Evolutionary conservation across 441 rosid species (phyloP), one percentile per base, ranked within the genome.

Genomic region (Adansonia gregorii): DNA sequence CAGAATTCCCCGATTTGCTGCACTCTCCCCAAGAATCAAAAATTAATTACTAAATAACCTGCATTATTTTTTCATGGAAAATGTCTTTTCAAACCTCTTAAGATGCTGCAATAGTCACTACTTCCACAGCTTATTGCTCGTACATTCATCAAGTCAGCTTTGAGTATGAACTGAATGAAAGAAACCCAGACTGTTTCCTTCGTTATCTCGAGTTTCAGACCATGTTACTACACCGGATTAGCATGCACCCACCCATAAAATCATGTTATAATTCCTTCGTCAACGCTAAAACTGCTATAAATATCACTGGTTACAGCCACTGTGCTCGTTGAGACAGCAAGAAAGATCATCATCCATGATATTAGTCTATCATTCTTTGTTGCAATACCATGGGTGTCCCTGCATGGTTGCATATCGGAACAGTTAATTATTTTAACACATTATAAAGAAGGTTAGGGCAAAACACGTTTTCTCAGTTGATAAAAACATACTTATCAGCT

Each of bases 261-360:
- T 81, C 63, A 85, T 83, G 83, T 54, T 76, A 82, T 70, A 49
- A 65, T 58, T 70, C 76, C 54, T 51, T 45, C 15, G 4, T 78
- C 83, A 41, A 17, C 52, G 45, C 60, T 71, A 72, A 88, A 82
- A 55, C 85, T 55, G 82, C 88, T 78, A 72, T 86, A 86, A n/a
- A 88, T 80, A 46, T 89, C 91, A 66, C 87, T 89, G 15, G 80
- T 83, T n/a, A 91, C 82, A 41, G 92, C 91, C 69, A 82, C 89
- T 2, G 78, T 81, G 83, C 93, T 91, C 3, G 89, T 86, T 8
- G 88, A 81, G 73, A 85, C 77, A 3, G 93, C 88, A 75, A 89
- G 79, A 27, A 83, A 6, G 67, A 91, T 84, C 93, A 89, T 87
- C 45, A 86, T 22, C 91, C 90, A 88, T 19, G 92, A 85, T 41